Evolutionary conservation across 257 asterid genomes (phyloP), one percentile per base, ranked within the genome.

Genomic region (Solanum chmielewskii): DNA sequence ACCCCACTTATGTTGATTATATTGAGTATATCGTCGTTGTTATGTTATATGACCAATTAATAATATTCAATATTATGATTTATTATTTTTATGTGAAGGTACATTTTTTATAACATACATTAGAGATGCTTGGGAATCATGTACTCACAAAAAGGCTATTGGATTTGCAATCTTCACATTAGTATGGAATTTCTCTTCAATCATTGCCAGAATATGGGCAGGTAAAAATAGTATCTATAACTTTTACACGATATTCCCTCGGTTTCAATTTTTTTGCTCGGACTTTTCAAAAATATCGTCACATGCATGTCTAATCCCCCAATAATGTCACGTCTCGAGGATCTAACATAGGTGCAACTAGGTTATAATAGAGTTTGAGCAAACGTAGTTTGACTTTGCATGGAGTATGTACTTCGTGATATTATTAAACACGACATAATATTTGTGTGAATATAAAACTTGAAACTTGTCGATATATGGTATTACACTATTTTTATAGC

Each of bases 111-210:
- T 94, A 41, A 86, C 85, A 82, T 85, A 94, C 42, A 90, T 93
- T 64, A 39, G 88, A 2, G 98, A 94, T 45, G 96, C 93, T 5
- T 96, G 99, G 99, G 92, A 93, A 27, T 92, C 98, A 15, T 97
- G 98, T 86, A 70, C 96, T 69, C 99, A 95, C 89, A 97, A 97
- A 92, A 97, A 95, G 83, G 96, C 98, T 0, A 91, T 95, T 4
- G 99, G 96, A 60, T 94, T 95, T 82, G 95, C 92, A 11, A 62
- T 92, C 37, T 97, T 97, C 90, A 88, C 97, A n/a, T 84, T 95
- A 20, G 94, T 94, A 13, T 97, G 99, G 99, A 97, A 94, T 88
- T 87, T 94, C 4, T 93, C 98, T 29, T 92, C 99, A 0, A 84
- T 91, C 11, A 88, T 94, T 70, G 94, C 94, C 44, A 92, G 98